These are phyloP conservation scores for Metarhizium sp. DNA, from an alignment of 2,329 filamentous ascomycete species.

Conservation along the genomic window DNA sequence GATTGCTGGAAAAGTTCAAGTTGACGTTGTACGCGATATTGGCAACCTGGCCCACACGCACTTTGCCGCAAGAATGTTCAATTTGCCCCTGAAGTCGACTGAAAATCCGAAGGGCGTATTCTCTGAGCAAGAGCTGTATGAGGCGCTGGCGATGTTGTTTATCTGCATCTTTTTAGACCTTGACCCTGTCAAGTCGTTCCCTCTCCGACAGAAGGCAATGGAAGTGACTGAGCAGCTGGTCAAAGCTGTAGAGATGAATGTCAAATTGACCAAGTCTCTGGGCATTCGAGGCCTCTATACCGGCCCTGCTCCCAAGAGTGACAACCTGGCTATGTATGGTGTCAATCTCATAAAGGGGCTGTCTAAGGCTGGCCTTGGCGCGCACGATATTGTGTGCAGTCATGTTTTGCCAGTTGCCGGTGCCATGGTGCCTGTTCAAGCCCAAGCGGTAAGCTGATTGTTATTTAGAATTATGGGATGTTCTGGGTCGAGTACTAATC, in stretches of 20 bases:
- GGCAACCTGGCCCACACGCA: constrained; percentile 57
- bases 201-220: constrained; percentile 48
- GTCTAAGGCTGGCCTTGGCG: constrained; percentile 51
- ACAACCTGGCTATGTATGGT: constrained; percentile 54
- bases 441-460: constrained; percentile 44
- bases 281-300: constrained; percentile 39
- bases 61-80: constrained; percentile 54
- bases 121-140: constrained; percentile 46
- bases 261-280: constrained; percentile 44
- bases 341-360: constrained; percentile 55
- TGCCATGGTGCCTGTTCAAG: constrained; percentile 61
- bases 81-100: constrained; percentile 55
- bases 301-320: constrained; percentile 36
- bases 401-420: constrained; percentile 60
- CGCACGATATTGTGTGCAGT: constrained; percentile 59
- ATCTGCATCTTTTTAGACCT: constrained; percentile 56
- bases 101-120: constrained; percentile 50
- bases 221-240: constrained; percentile 51
- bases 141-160: constrained; percentile 57
- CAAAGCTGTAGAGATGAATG: constrained; percentile 51
- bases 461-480: neutral
- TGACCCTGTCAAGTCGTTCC: constrained; percentile 58
- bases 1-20: constrained; percentile 44
- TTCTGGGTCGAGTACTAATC: neutral
- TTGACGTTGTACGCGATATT: constrained; percentile 63